These are phyloP conservation scores for Ganoderma leucocontextum DNA, from an alignment of 1,284 basidiomycete genomes.

Conservation along the genomic window DNA sequence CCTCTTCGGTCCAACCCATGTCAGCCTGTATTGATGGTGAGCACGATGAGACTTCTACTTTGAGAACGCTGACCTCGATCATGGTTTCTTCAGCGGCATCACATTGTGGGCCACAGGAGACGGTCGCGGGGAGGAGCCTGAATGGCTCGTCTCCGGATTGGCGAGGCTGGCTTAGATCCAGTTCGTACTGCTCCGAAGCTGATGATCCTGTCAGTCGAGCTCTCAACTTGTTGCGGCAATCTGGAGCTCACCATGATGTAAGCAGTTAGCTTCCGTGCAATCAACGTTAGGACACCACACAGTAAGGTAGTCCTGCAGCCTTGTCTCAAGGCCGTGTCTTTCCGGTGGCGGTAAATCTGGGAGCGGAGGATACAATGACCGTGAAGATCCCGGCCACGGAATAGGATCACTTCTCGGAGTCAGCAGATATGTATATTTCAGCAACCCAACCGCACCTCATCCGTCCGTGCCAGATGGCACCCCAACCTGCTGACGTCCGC, in stretches of 20 bases:
- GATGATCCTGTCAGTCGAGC: not conserved
- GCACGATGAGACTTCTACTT: not conserved
- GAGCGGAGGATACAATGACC: conserved; percentile 13
- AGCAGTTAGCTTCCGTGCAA: conserved; percentile 60
- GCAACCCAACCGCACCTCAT: conserved; percentile 44
- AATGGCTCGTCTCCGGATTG: not conserved
- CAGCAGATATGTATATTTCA: not conserved
- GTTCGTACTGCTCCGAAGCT: conserved; percentile 22
- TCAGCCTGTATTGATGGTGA: conserved; percentile 14
- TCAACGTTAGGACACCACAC: conserved; percentile 63
- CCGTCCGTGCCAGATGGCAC: conserved; percentile 42
- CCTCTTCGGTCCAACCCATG: conserved; percentile 26
- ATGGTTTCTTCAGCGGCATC: not conserved
- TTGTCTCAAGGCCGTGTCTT: conserved; percentile 37
- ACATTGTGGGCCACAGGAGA: conserved; percentile 24
- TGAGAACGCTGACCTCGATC: conserved; percentile 5
- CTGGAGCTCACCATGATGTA: conserved; percentile 53
- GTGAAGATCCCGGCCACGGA: conserved; percentile 31
- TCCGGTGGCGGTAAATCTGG: conserved; percentile 31
- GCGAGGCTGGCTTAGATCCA: conserved; percentile 4
- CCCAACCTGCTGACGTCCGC: conserved; percentile 37
- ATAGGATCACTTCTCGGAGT: conserved; percentile 23
- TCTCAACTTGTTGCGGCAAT: no score
- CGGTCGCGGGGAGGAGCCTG: not conserved
- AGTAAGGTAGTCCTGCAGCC: conserved; percentile 46